Conservation (phyloP, 163 green algal genomes). For the Scenedesmus sp. region DNA sequence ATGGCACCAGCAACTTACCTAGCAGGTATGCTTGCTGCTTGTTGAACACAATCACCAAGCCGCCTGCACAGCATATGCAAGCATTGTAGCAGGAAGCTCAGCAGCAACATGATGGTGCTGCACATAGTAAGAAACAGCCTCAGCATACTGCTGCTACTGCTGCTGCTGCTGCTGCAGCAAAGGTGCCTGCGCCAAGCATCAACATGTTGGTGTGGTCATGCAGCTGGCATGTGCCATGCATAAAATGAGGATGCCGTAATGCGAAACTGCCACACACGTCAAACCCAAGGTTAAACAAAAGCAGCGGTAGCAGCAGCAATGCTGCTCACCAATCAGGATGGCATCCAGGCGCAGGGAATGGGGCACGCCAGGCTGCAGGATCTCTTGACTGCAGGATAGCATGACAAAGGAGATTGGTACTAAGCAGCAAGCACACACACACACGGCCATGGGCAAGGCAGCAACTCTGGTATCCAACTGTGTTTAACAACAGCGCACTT, state of each 20-base stretch:
- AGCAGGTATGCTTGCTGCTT: conserved; percentile 82
- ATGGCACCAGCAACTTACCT: conserved; percentile 51
- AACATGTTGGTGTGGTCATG: not conserved
- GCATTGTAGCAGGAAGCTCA: not conserved
- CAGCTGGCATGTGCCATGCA: not conserved
- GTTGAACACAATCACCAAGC: conserved; percentile 82
- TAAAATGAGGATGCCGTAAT: not conserved
- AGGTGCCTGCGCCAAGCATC: not conserved
- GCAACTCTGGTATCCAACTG: no score
- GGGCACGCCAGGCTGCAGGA: conserved; percentile 87
- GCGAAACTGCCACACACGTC: not conserved
- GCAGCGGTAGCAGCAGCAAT: not conserved
- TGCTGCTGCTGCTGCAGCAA: not conserved
- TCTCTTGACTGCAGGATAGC: conserved; percentile 73
- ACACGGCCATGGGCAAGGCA: no score
- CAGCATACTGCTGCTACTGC: not conserved
- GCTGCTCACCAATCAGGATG: conserved; percentile 75
- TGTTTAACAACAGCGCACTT: no score
- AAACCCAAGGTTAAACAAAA: not conserved
- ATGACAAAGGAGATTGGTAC: not conserved
- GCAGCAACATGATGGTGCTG: not conserved
- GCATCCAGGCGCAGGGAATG: conserved; percentile 86
- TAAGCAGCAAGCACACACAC: no score
- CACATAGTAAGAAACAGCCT: not conserved
- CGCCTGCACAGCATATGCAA: conserved; percentile 59